phyloP scores from a whole-genome alignment of 441 rosid genomes.

The Gossypium armourianum region DNA sequence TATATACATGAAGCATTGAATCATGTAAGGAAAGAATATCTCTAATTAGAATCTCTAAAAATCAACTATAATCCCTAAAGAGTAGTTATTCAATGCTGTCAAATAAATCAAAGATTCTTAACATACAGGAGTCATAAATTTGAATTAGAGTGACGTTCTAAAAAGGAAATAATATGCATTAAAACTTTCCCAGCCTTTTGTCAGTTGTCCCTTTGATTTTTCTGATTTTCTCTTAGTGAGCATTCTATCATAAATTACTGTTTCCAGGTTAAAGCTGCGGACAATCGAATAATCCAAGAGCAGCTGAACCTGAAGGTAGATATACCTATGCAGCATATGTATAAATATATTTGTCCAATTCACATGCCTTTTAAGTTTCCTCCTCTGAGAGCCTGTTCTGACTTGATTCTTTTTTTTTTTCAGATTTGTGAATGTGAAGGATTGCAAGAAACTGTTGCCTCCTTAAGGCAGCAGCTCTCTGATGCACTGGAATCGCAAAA shows the following conservation, averaged over 20 bases:
- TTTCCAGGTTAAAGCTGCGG: slow-evolving; percentile 81
- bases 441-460: slow-evolving; percentile 56
- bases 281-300: slow-evolving; percentile 82
- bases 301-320: slow-evolving; percentile 80
- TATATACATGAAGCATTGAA: too few species aligned
- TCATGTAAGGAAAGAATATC: too few species aligned
- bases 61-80: too few species aligned
- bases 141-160: not conserved
- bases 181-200: not conserved
- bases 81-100: too few species aligned
- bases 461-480: slow-evolving; percentile 66
- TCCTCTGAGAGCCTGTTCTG: slow-evolving; percentile 19
- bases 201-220: not conserved
- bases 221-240: slow-evolving; percentile 16
- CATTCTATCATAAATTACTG: slow-evolving; percentile 1
- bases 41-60: too few species aligned
- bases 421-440: slow-evolving; percentile 70
- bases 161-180: not conserved
- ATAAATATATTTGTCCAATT: not conserved
- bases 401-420: slow-evolving; percentile 19
- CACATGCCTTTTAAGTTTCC: not conserved
- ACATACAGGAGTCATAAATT: not conserved
- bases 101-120: too few species aligned
- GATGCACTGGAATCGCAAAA: slow-evolving; percentile 47
- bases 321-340: not conserved